Evolutionary conservation across 1,139 yeast genomes (phyloP).

Genomic region (Blastobotrys buckinghamii): DNA sequence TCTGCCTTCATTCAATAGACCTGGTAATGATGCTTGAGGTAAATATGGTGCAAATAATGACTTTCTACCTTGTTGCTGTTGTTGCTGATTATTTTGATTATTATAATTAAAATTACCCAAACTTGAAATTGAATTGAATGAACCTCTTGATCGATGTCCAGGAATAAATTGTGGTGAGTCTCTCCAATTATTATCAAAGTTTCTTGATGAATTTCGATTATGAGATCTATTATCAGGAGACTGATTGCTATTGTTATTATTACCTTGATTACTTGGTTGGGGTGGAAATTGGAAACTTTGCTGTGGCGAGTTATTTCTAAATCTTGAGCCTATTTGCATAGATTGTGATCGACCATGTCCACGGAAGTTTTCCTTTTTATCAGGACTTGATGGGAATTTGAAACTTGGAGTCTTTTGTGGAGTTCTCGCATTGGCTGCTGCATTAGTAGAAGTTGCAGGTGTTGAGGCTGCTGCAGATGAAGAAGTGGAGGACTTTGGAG

Average conservation of each 20-base stretch:
- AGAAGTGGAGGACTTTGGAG: conserved; percentile 11
- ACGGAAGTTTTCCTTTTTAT: conserved; percentile 30
- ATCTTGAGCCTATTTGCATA: conserved; percentile 19
- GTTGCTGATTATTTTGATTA: conserved; percentile 8
- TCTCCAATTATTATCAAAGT: conserved; percentile 45
- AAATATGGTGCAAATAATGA: conserved; percentile 93
- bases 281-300: conserved; percentile 42
- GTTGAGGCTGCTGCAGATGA: conserved; percentile 12
- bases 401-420: conserved; percentile 28
- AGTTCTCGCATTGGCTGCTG: not conserved
- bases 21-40: conserved; percentile 91
- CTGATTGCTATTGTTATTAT: not conserved
- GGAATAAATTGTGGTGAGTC: conserved; percentile 54
- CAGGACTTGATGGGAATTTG: conserved; percentile 50
- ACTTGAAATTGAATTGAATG: conserved; percentile 60
- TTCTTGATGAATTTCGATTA: conserved; percentile 38
- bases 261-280: conserved; percentile 5
- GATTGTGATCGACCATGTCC: conserved; percentile 22
- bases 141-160: conserved; percentile 71
- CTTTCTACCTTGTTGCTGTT: conserved; percentile 48
- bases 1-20: conserved; percentile 80
- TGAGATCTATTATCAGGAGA: conserved; percentile 22
- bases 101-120: conserved; percentile 28
- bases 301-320: conserved; percentile 29
- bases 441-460: conserved; percentile 22